Evolutionary conservation across 352 stramenopile species (phyloP), one percentile per base, ranked within the genome.

Genomic region (Pythium scleroteichum): DNA sequence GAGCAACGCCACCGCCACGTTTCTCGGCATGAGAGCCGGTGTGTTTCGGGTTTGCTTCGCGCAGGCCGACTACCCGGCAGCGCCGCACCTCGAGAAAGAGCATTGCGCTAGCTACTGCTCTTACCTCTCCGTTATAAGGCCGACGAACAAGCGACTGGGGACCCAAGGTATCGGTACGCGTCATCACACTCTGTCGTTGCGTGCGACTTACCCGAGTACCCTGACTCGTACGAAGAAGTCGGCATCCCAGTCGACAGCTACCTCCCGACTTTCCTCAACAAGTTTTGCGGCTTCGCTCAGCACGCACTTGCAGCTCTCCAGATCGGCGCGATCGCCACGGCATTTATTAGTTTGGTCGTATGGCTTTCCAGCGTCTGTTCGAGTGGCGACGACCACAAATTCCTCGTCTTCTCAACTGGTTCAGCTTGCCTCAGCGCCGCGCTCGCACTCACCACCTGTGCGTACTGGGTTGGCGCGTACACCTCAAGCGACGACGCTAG

Each of bases 1-100:
- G 41, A 26, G 19, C 41, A 27, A 26, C 19, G 41, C 17, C n/a
- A 26, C 27, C 6, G 41, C 41, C 5, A 27, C 19, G 10, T 48
- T 29, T 8, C 19, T 26, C 7, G 41, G 41, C 19, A 48, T 48
- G 41, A n/a, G 19, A n/a, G 41, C 41, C 1, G 19, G 41, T 24
- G 19, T 20, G n/a, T 48, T 48, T 13, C 41, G 41, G 6, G 10
- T 48, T 20, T 48, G 41, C 41, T 48, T 48, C 41, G 27, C 41
- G 41, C 41, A 29, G 7, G 41, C 41, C 16, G 41, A 48, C 19
- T 2, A 8, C 17, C 17, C 41, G 17, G 19, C 4, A 6, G 3
- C 4, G 41, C 2, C 41, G 7, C 13, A 13, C 3, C 4, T 48
- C n/a, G 22, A 26, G 17, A 48, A 48, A 20, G 41, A 48, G 19